phyloP scores from a whole-genome alignment of 2,329 filamentous ascomycete species.

The Xylaria arbuscula region DNA sequence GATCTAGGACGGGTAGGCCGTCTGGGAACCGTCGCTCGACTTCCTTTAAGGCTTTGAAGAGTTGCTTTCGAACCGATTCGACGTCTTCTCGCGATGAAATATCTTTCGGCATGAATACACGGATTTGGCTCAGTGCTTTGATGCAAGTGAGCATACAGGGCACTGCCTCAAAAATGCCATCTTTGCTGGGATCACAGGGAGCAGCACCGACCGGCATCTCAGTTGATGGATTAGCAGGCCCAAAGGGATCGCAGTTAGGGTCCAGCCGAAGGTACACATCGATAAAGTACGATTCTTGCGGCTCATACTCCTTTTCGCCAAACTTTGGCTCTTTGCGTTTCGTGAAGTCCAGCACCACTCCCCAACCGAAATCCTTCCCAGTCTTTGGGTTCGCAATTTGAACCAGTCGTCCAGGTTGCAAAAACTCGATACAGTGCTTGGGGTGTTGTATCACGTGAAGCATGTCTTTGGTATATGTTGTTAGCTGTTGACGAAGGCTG shows the following conservation, averaged over 20 bases:
- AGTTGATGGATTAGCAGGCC: slow-evolving; percentile 50
- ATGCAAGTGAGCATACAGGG: slow-evolving; percentile 89
- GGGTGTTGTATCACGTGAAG: slow-evolving; percentile 91
- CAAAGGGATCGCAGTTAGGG: slow-evolving; percentile 61
- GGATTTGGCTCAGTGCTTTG: slow-evolving; percentile 83
- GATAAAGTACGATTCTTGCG: slow-evolving; percentile 83
- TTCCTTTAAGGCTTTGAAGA: slow-evolving; percentile 77
- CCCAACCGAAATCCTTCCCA: slow-evolving; percentile 92
- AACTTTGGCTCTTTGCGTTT: slow-evolving; percentile 74
- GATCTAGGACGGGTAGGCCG: slow-evolving; percentile 87
- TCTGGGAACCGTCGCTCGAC: slow-evolving; percentile 91
- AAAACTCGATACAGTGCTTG: slow-evolving; percentile 82
- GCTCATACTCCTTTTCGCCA: slow-evolving; percentile 73
- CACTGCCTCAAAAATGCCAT: slow-evolving; percentile 81
- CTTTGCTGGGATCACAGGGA: slow-evolving; percentile 71
- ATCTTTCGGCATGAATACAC: slow-evolving; percentile 85
- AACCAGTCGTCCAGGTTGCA: slow-evolving; percentile 88
- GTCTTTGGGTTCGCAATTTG: slow-evolving; percentile 78
- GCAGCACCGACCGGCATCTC: slow-evolving; percentile 73
- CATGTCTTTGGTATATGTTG: slow-evolving; percentile 88
- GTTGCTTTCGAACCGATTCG: slow-evolving; percentile 72
- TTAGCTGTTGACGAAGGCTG: slow-evolving; percentile 84
- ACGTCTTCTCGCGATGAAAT: slow-evolving; percentile 74
- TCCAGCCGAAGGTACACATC: slow-evolving; percentile 79
- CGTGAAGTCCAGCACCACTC: slow-evolving; percentile 81